Evolutionary conservation across 805 yeast genomes (phyloP).

Genomic region (Ogataea siamensis): DNA sequence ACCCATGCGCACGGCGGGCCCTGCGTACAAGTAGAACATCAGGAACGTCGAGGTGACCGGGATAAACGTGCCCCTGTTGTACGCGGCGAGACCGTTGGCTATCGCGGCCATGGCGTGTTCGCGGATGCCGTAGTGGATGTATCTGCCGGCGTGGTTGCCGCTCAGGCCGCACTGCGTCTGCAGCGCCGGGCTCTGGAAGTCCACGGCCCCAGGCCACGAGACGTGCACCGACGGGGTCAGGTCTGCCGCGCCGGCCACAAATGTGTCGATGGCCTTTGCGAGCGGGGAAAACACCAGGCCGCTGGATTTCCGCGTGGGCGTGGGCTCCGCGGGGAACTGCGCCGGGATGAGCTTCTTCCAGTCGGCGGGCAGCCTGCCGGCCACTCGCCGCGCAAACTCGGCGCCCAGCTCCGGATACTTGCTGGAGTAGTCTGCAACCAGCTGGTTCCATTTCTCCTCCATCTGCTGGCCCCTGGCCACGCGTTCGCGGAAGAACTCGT

Average conservation of each 20-base stretch:
- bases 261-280: constrained; percentile 58
- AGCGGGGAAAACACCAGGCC: constrained; percentile 68
- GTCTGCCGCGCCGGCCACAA: constrained; percentile 97
- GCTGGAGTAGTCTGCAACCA: no score
- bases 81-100: constrained; percentile 94
- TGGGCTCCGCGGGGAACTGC: constrained; percentile 76
- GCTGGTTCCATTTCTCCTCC: constrained; percentile 70
- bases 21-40: constrained; percentile 81
- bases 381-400: constrained; percentile 74
- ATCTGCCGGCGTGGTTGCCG: constrained; percentile 89
- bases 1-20: constrained; percentile 84
- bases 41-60: constrained; percentile 54
- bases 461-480: constrained; percentile 58
- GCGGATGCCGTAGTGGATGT: constrained; percentile 95
- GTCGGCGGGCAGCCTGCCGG: constrained; percentile 71
- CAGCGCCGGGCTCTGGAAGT: constrained; percentile 85
- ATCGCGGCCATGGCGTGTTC: constrained; percentile 99
- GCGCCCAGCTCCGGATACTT: constrained; percentile 64
- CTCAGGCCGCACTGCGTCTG: constrained; percentile 40
- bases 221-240: constrained; percentile 87
- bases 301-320: constrained; percentile 92
- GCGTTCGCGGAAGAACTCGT: constrained; percentile 59
- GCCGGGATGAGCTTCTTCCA: constrained; percentile 82
- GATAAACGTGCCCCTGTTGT: constrained; percentile 84
- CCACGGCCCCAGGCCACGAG: constrained; percentile 79